Evolutionary conservation across 805 yeast genomes (phyloP).

Genomic region (Suhomyces tanzawaensis): DNA sequence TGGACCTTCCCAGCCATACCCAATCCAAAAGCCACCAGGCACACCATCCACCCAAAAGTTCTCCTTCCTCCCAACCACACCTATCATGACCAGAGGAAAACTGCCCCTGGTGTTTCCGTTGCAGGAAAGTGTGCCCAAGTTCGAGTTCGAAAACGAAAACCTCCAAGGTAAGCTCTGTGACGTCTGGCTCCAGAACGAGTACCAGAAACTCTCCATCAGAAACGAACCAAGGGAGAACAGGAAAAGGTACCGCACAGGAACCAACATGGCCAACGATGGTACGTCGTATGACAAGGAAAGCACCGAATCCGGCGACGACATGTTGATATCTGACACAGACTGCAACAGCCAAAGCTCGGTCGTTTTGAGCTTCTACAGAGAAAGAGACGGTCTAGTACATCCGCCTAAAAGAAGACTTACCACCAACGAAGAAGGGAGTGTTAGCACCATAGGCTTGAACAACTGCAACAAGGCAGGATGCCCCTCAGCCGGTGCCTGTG

Average conservation of each 20-base stretch:
- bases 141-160: constrained; percentile 30
- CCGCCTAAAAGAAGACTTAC: constrained; percentile 40
- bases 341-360: constrained; percentile 19
- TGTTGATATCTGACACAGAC: constrained; percentile 37
- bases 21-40: too few species aligned
- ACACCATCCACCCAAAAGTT: too few species aligned
- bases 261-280: constrained; percentile 13
- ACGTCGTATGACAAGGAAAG: constrained; percentile 12
- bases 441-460: background rate
- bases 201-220: constrained; percentile 23
- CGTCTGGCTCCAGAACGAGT: constrained; percentile 29
- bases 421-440: constrained; percentile 1
- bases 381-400: constrained; percentile 22
- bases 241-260: constrained; percentile 17
- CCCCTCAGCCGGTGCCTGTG: constrained; percentile 1
- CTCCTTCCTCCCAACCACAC: too few species aligned
- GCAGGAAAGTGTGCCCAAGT: constrained; percentile 23
- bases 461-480: background rate
- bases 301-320: constrained; percentile 31
- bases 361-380: constrained; percentile 7
- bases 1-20: too few species aligned
- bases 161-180: constrained; percentile 33
- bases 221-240: constrained; percentile 24
- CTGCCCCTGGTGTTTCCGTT: constrained; percentile 36
- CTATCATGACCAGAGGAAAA: constrained; percentile 1